A percentile compares a stretch with the other conserved stretches of the same genome.
Evolutionary conservation across 495 filamentous ascomycete species (phyloP).

Genomic region (Glonium stellatum): DNA sequence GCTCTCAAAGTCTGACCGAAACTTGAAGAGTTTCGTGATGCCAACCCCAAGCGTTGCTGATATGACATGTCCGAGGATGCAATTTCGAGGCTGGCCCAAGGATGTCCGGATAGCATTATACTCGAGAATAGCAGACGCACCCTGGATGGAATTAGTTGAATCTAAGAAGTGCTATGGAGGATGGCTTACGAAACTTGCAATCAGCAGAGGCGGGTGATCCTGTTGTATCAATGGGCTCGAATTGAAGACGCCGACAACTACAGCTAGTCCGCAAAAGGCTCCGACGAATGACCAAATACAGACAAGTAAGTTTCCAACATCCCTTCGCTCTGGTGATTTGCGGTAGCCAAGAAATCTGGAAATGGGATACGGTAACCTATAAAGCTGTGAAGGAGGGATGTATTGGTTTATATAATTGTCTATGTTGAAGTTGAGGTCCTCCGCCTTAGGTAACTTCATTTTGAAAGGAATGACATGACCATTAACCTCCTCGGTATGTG

Average conservation of each 20-base stretch:
- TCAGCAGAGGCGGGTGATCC: slow-evolving; percentile 27
- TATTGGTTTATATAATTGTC: slow-evolving; percentile 31
- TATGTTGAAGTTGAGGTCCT: slow-evolving; percentile 29
- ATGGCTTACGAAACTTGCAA: slow-evolving; percentile 26
- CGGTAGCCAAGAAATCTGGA: slow-evolving; percentile 33
- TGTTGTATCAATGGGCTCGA: slow-evolving; percentile 15
- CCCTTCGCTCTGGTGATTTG: slow-evolving; percentile 14
- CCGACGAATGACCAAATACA: slow-evolving; percentile 30
- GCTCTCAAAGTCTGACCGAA: slow-evolving; percentile 48
- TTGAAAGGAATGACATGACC: background rate
- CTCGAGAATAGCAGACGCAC: slow-evolving; percentile 35
- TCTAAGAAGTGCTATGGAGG: background rate
- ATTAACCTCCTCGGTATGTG: too few species aligned
- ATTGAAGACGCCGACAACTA: slow-evolving; percentile 29
- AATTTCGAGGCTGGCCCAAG: slow-evolving; percentile 74
- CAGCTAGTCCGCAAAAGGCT: slow-evolving; percentile 28
- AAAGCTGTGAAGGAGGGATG: slow-evolving; percentile 29
- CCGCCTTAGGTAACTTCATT: background rate
- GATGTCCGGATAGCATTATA: slow-evolving; percentile 59
- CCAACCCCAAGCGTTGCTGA: slow-evolving; percentile 59
- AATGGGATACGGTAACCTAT: slow-evolving; percentile 26
- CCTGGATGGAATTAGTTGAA: slow-evolving; percentile 14
- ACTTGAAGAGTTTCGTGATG: slow-evolving; percentile 65
- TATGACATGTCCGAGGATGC: slow-evolving; percentile 64
- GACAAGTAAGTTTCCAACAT: slow-evolving; percentile 27